Evolutionary conservation across 2,329 filamentous ascomycete genomes (phyloP), one percentile per base, ranked within the genome.

Genomic region (Coniochaeta prunicola): DNA sequence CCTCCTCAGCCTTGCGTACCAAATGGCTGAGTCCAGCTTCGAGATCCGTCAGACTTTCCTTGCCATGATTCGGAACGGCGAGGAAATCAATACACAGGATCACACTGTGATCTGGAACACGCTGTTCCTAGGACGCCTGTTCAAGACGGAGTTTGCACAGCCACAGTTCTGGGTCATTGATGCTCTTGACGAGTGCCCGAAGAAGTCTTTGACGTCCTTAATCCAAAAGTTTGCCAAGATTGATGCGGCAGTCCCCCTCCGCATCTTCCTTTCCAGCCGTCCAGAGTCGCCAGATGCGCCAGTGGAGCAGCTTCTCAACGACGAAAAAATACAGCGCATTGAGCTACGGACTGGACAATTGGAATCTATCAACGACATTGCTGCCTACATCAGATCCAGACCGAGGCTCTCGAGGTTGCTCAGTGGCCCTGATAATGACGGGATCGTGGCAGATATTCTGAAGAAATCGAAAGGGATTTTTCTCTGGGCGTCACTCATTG

Each of bases 81-180:
- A 55, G 8, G 24, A 17, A 30, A 21, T 63, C 17, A 60, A 61
- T 56, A 54, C 59, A n/a, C 59, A 62, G 15, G 64, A 67, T 33
- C 60, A 66, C 30, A 33, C 61, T 7, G 60, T 61, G 55, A 54
- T 67, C 8, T 67, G 65, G 64, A 63, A 61, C 45, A 64, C 53
- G 13, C 40, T 66, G 17, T 67, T 67, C 50, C 28, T 62, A 13
- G 63, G 57, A 1, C 58, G 62, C 19, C 63, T 67, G 33, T 61
- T 67, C 50, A 62, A 61, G 40, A 56, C 61, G 40, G 33, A 60
- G 0, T 57, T 61, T 15, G 58, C 57, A 6, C 61, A 61, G 34
- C 61, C 64, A 2, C 62, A 65, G 10, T 66, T 61, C 59, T 67
- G 65, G 65, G 62, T 67, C 3, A 62, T 67, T 21, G 65, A 67